Evolutionary conservation across 1,284 basidiomycete genomes (phyloP).

Genomic region (Cystobasidium sp.): DNA sequence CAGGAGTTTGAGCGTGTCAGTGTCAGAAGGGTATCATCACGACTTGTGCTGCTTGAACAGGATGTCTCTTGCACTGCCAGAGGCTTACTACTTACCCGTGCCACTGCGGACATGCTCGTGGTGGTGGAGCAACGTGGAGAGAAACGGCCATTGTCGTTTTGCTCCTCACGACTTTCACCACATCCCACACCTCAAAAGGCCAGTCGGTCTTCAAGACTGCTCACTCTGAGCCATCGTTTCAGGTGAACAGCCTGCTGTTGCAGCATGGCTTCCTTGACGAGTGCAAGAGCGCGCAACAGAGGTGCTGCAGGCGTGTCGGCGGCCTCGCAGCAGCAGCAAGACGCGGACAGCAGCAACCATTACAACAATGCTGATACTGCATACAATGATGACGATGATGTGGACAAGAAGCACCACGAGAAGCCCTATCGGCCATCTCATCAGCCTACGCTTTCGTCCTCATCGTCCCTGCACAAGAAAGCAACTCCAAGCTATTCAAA

Average conservation of each 20-base stretch:
- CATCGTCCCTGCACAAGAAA: constrained; percentile 9
- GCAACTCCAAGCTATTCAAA: constrained; percentile 10
- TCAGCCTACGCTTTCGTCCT: constrained; percentile 6
- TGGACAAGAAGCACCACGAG: constrained; percentile 27
- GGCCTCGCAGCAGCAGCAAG: background rate
- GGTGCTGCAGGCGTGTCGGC: constrained; percentile 15
- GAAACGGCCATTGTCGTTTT: too few species aligned
- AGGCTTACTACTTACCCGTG: too few species aligned
- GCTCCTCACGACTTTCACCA: too few species aligned
- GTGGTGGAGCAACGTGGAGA: too few species aligned
- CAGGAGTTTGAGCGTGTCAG: too few species aligned
- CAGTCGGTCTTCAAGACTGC: background rate
- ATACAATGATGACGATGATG: constrained; percentile 8
- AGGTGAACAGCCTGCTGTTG: background rate
- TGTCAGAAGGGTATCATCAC: too few species aligned
- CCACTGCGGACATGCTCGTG: too few species aligned
- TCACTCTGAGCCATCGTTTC: background rate
- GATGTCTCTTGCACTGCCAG: too few species aligned
- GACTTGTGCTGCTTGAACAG: too few species aligned
- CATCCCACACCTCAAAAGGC: background rate
- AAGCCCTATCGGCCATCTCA: constrained; percentile 9
- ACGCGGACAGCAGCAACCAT: constrained; percentile 10
- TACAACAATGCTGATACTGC: background rate
- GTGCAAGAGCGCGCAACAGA: constrained; percentile 39
- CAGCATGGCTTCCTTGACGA: constrained; percentile 40